Evolutionary conservation across 495 filamentous ascomycete species (phyloP), one percentile per base, ranked within the genome.

Genomic region (Achaetomiella virescens): DNA sequence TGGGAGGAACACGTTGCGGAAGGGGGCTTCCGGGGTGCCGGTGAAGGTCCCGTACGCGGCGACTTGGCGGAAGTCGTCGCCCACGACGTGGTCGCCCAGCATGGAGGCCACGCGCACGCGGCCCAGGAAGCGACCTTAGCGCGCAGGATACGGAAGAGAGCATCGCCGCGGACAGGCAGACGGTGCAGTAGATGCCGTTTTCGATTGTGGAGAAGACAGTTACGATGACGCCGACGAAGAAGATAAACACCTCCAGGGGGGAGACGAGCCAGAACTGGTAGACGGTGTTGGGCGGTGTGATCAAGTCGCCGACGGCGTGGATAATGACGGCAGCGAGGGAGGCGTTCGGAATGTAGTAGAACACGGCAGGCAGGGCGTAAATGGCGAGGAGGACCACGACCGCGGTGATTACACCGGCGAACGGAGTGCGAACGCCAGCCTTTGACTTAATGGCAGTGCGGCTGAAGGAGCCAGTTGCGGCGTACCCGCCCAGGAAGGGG

Each of bases 361-460:
- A 98, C 36, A 98, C 83, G 6, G 88, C 84, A 4, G 95, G 84
- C 17, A 97, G 77, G 17, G 89, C 90, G 64, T 97, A 98, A 67
- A 96, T 95, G 54, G 93, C 91, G n/a, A 97, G 76, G 0, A 97
- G 80, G 10, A 98, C 93, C 9, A 98, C 83, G 15, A 85, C 18
- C 0, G 88, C 92, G 8, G 93, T 98, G 58, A 97, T 91, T 21
- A 92, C 78, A 73, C 93, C 93, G 9, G 89, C 92, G 53, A 97
- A 85, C 0, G 93, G 93, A 12, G 91, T 96, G 6, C 91, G 85
- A 2, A 97, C 93, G 62, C 93, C 93, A 38, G 95, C 91, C 75
- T 97, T 98, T 1, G 91, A 92, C 72, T 97, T 96, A 76, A 98
- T 97, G 24, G 93, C 93, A 43, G 93, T 98, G 22, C 93, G 86